These are phyloP conservation scores for Hypholoma fasciculare DNA, from an alignment of 768 basidiomycete species.

Conservation along the genomic window DNA sequence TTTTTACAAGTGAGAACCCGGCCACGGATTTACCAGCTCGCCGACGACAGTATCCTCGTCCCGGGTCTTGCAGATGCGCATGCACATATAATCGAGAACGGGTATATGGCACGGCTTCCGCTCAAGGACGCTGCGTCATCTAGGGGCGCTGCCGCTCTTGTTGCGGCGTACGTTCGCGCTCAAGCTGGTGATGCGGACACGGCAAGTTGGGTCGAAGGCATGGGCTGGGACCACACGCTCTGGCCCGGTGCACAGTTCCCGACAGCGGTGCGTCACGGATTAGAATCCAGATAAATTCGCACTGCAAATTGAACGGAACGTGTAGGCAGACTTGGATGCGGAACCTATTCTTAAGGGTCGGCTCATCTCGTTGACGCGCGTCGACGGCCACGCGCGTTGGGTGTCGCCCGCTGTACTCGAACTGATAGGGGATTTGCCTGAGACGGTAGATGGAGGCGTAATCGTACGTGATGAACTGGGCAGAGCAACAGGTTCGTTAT, in stretches of 20 bases:
- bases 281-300: neutral
- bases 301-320: neutral
- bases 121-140: slow-evolving; percentile 59
- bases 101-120: slow-evolving; percentile 66
- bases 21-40: neutral
- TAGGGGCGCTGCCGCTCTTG: slow-evolving; percentile 62
- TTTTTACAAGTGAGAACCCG: slow-evolving; percentile 4
- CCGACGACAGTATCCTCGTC: slow-evolving; percentile 37
- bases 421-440: slow-evolving; percentile 60
- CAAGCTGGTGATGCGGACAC: slow-evolving; percentile 59
- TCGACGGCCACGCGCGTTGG: slow-evolving; percentile 89
- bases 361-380: slow-evolving; percentile 70
- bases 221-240: slow-evolving; percentile 94
- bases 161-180: slow-evolving; percentile 57
- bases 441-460: slow-evolving; percentile 65
- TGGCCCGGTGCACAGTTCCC: slow-evolving; percentile 70
- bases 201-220: slow-evolving; percentile 75
- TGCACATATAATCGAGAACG: slow-evolving; percentile 76
- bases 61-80: slow-evolving; percentile 79
- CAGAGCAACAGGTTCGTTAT: slow-evolving; percentile 60
- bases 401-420: slow-evolving; percentile 75
- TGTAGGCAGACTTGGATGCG: slow-evolving; percentile 68
- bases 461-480: slow-evolving; percentile 68
- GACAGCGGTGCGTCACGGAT: slow-evolving; percentile 50
- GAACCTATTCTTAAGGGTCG: slow-evolving; percentile 69